Evolutionary conservation across 306 rosid species (phyloP).

Genomic region (Rosa persica): DNA sequence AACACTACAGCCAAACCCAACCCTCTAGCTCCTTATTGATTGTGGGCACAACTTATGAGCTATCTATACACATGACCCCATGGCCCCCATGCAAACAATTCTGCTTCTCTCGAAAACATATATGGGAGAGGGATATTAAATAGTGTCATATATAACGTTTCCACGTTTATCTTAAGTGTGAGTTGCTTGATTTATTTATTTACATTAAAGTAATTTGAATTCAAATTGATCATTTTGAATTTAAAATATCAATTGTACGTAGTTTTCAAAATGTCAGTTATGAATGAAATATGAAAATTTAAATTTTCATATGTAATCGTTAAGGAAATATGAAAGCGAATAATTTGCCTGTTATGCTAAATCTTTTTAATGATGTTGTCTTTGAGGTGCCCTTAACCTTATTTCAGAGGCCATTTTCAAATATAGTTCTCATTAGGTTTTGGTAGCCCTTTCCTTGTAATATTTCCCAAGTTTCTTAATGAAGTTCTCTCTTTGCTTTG

Average conservation of each 20-base stretch:
- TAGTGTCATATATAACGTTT: background rate
- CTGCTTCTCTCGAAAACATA: background rate
- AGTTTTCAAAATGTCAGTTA: background rate
- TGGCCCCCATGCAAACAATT: slow-evolving; percentile 28
- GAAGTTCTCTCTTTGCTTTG: background rate
- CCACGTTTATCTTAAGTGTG: background rate
- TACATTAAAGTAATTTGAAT: background rate
- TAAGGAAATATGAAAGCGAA: background rate
- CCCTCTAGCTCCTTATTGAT: slow-evolving; percentile 31
- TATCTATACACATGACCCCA: slow-evolving; percentile 24
- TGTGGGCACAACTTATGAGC: slow-evolving; percentile 42
- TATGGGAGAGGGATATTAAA: background rate
- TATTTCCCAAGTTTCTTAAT: background rate
- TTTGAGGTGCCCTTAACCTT: too few species aligned
- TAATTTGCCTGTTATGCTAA: background rate
- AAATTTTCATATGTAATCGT: background rate
- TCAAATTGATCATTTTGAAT: background rate
- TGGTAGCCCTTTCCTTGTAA: background rate
- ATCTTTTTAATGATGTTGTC: background rate
- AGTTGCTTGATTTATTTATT: background rate
- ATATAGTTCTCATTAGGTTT: background rate
- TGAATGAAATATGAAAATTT: background rate
- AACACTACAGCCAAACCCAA: slow-evolving; percentile 32
- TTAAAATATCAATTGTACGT: background rate
- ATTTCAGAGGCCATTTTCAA: background rate